These are phyloP conservation scores for Candida ovalis DNA, from an alignment of 805 yeast species.

Conservation along the genomic window DNA sequence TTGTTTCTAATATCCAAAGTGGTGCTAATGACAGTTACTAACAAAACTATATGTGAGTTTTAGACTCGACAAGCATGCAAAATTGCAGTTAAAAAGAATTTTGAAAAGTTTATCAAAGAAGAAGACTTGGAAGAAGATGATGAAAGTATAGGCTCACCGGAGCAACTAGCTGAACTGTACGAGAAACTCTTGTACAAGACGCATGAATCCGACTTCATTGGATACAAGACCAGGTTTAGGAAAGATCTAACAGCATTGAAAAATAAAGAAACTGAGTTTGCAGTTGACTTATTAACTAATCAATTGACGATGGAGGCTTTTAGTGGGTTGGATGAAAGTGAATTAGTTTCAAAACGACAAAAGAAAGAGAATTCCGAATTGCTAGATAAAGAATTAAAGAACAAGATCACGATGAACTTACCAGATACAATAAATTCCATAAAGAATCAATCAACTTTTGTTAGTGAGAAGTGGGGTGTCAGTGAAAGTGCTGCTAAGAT, in stretches of 20 bases:
- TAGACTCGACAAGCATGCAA: constrained; percentile 25
- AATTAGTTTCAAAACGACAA: constrained; percentile 27
- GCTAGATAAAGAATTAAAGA: constrained; percentile 28
- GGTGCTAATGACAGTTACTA: too few species aligned
- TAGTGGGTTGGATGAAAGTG: constrained; percentile 16
- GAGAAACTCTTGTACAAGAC: constrained; percentile 22
- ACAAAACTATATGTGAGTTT: constrained; percentile 3
- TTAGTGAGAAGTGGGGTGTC: constrained; percentile 33
- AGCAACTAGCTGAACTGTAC: constrained; percentile 17
- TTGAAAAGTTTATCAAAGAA: constrained; percentile 6
- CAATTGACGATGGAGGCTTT: constrained; percentile 20
- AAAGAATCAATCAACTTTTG: constrained; percentile 24
- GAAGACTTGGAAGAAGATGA: constrained; percentile 1
- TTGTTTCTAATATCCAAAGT: too few species aligned
- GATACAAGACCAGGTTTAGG: constrained; percentile 27
- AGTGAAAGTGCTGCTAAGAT: constrained; percentile 33
- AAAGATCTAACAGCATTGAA: constrained; percentile 31
- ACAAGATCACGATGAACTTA: constrained; percentile 22
- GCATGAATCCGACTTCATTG: constrained; percentile 13
- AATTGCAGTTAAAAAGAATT: constrained; percentile 16
- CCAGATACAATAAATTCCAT: constrained; percentile 27
- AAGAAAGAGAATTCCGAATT: constrained; percentile 27
- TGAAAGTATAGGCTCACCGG: not conserved
- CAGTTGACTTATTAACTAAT: constrained; percentile 17
- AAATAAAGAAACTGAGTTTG: constrained; percentile 25